Conservation (phyloP, 1,284 basidiomycete genomes). For the Puccinia hordei region DNA sequence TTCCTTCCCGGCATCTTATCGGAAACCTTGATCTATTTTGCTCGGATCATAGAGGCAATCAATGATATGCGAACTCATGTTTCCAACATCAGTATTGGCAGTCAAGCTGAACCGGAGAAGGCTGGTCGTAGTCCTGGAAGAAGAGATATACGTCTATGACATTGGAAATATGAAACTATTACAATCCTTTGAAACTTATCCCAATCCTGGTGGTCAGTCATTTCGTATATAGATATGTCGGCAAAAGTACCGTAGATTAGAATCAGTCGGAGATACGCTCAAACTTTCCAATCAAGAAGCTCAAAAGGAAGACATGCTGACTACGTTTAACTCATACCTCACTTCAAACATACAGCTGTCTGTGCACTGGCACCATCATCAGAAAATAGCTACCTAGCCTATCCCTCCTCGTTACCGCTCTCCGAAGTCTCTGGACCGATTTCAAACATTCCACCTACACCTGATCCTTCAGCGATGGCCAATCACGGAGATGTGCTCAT, state of each 20-base stretch:
- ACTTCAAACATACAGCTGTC: slow-evolving; percentile 68
- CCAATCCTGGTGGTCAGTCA: slow-evolving; percentile 85
- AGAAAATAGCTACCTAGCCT: slow-evolving; percentile 92
- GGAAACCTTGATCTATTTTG: not conserved
- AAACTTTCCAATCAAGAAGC: not conserved
- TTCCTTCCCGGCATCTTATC: not conserved
- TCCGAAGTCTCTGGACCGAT: slow-evolving; percentile 65
- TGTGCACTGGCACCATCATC: slow-evolving; percentile 92
- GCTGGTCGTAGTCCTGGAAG: slow-evolving; percentile 90
- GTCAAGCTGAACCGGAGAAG: slow-evolving; percentile 97
- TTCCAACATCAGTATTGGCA: slow-evolving; percentile 90
- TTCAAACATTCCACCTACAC: slow-evolving; percentile 56
- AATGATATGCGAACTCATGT: slow-evolving; percentile 97
- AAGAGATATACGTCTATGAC: slow-evolving; percentile 97
- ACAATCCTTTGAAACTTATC: slow-evolving; percentile 94
- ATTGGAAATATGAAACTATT: slow-evolving; percentile 97
- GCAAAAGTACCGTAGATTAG: no score
- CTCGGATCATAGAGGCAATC: slow-evolving; percentile 76
- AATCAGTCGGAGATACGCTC: not conserved
- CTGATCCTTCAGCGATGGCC: slow-evolving; percentile 31
- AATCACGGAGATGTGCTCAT: slow-evolving; percentile 57
- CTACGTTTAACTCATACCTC: not conserved
- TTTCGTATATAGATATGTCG: no score
- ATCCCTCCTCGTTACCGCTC: slow-evolving; percentile 88
- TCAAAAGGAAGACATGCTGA: not conserved